Percentiles rank a stretch among this genome's conserved stretches.
These are phyloP conservation scores for Hyaloscypha finlandica DNA, from an alignment of 495 filamentous ascomycete genomes.

Conservation along the genomic window DNA sequence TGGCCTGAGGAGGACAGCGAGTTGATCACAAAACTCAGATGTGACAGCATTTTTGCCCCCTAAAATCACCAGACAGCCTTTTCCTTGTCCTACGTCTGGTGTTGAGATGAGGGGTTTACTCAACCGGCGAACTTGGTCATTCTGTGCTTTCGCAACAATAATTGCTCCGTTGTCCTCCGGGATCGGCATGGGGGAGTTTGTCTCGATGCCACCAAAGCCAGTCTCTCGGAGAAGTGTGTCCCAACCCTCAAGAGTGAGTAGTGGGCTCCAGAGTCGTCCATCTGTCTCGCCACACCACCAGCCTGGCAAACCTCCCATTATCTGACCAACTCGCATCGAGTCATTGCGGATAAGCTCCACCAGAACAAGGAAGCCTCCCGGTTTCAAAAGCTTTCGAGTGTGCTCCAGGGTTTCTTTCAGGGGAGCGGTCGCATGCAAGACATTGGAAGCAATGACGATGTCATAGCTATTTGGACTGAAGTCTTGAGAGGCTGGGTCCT, in stretches of 20 bases:
- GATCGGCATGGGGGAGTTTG: background rate
- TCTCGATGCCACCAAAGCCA: background rate
- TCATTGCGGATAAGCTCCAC: background rate
- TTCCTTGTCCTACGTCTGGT: too few relatives aligned
- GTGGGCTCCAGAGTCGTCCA: background rate
- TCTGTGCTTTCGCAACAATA: too few relatives aligned
- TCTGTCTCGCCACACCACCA: conserved; percentile 14
- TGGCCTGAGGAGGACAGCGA: too few relatives aligned
- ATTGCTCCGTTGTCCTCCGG: too few relatives aligned
- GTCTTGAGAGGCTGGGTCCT: conserved; percentile 40
- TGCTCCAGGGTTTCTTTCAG: conserved; percentile 19
- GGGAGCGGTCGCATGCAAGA: conserved; percentile 33
- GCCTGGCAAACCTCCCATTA: conserved; percentile 19
- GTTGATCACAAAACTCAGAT: too few relatives aligned
- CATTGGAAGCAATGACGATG: conserved; percentile 45
- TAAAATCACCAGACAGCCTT: too few relatives aligned
- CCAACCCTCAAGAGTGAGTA: background rate
- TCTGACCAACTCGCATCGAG: conserved; percentile 16
- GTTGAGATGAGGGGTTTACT: too few relatives aligned
- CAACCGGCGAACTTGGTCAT: too few relatives aligned
- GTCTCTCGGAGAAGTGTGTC: background rate
- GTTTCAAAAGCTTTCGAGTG: background rate
- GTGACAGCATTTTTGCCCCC: too few relatives aligned
- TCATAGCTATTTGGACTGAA: conserved; percentile 42
- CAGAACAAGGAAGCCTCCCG: background rate